These are phyloP conservation scores for Calocybe cyanea DNA, from an alignment of 768 basidiomycete genomes.

Conservation along the genomic window DNA sequence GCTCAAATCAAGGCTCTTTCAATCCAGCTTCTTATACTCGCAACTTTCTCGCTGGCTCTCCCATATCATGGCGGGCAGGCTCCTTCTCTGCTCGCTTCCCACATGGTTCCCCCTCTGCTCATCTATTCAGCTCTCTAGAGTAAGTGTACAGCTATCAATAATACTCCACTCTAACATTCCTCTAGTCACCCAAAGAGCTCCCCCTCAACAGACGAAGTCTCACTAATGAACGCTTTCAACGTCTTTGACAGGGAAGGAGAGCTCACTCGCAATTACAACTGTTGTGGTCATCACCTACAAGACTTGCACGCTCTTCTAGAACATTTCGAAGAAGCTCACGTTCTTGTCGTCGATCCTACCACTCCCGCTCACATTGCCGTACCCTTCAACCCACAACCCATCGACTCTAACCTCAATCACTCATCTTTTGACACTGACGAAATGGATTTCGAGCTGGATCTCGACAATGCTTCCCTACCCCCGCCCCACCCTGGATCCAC, in stretches of 20 bases:
- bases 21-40: conserved; percentile 66
- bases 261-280: conserved; percentile 83
- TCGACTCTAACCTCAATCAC: conserved; percentile 20
- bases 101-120: conserved; percentile 59
- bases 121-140: conserved; percentile 63
- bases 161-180: neutral
- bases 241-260: conserved; percentile 71
- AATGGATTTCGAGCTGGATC: conserved; percentile 77
- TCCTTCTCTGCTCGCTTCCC: conserved; percentile 65
- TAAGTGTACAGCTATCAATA: conserved; percentile 44
- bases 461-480: conserved; percentile 29
- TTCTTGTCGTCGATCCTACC: conserved; percentile 59
- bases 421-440: conserved; percentile 68
- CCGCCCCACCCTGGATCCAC: conserved; percentile 21
- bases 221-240: conserved; percentile 62
- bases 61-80: conserved; percentile 65
- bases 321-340: conserved; percentile 90
- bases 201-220: conserved; percentile 55
- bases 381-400: conserved; percentile 40
- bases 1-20: conserved; percentile 44
- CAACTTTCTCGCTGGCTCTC: conserved; percentile 61
- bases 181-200: conserved; percentile 31
- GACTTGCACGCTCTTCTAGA: conserved; percentile 84
- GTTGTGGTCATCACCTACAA: conserved; percentile 72
- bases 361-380: conserved; percentile 38